Percentiles rank a stretch among this genome's conserved stretches.
phyloP scores from a whole-genome alignment of 148 eudicot species.

The Cornus controversa region DNA sequence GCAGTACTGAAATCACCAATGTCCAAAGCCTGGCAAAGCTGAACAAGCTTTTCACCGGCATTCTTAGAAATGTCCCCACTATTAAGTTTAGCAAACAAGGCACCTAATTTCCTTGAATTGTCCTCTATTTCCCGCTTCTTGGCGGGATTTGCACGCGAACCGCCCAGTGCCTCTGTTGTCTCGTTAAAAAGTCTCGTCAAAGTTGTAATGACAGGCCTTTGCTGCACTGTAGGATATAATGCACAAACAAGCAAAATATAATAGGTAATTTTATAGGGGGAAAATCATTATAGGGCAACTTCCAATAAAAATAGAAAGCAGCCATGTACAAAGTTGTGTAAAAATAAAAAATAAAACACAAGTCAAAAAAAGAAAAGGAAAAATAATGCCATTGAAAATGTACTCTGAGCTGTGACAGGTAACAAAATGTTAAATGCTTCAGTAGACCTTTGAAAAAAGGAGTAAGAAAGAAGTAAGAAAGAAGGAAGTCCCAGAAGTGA shows the following conservation, averaged over 20 bases:
- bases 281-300: no score
- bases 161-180: conserved; percentile 85
- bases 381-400: no score
- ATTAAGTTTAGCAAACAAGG: conserved; percentile 80
- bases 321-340: no score
- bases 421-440: no score
- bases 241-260: neutral
- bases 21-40: conserved; percentile 84
- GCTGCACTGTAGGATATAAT: conserved; percentile 60
- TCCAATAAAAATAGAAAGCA: neutral
- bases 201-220: conserved; percentile 77
- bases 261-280: neutral
- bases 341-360: no score
- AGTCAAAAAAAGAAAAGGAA: no score
- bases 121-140: conserved; percentile 91
- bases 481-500: no score
- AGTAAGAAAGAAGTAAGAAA: no score
- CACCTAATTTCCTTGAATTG: conserved; percentile 83
- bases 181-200: conserved; percentile 84
- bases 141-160: conserved; percentile 68
- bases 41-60: conserved; percentile 87
- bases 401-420: no score
- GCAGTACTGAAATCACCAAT: conserved; percentile 77
- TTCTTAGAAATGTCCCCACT: conserved; percentile 84
- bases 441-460: no score